Percentiles rank a stretch among this genome's conserved stretches.
phyloP scores from a whole-genome alignment of 345 rosid genomes.

The Eucalyptus leucophloia region DNA sequence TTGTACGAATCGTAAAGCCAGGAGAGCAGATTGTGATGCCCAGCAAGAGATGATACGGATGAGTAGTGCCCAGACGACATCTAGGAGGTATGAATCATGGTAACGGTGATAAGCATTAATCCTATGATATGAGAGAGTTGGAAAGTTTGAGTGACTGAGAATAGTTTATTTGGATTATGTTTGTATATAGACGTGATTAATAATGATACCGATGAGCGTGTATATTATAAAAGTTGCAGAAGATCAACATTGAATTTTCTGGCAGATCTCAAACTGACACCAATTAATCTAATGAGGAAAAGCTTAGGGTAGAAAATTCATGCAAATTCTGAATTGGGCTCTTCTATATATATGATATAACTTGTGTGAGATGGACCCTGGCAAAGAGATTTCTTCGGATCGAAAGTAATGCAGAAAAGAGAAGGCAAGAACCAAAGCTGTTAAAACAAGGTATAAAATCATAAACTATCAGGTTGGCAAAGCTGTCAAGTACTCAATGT shows the following conservation, averaged over 20 bases:
- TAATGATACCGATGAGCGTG: background rate
- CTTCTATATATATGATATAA: background rate
- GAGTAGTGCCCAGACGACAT: background rate
- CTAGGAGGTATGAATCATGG: background rate
- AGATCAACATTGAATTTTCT: background rate
- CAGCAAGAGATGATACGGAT: background rate
- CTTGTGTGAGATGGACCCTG: background rate
- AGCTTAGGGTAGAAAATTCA: background rate
- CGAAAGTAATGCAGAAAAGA: background rate
- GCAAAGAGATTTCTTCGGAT: background rate
- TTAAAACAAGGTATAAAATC: background rate
- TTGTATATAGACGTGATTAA: background rate
- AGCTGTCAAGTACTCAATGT: background rate
- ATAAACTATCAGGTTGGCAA: background rate
- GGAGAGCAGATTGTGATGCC: background rate
- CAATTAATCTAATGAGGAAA: background rate
- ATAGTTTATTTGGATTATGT: background rate
- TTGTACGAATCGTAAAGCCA: background rate
- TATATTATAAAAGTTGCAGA: background rate
- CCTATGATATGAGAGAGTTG: background rate
- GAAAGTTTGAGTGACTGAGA: background rate
- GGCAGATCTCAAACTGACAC: background rate
- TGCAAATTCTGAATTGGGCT: background rate
- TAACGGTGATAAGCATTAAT: background rate
- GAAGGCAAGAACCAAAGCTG: background rate